Evolutionary conservation across 306 rosid genomes (phyloP), one percentile per base, ranked within the genome.

Genomic region (Vigna hirtella): DNA sequence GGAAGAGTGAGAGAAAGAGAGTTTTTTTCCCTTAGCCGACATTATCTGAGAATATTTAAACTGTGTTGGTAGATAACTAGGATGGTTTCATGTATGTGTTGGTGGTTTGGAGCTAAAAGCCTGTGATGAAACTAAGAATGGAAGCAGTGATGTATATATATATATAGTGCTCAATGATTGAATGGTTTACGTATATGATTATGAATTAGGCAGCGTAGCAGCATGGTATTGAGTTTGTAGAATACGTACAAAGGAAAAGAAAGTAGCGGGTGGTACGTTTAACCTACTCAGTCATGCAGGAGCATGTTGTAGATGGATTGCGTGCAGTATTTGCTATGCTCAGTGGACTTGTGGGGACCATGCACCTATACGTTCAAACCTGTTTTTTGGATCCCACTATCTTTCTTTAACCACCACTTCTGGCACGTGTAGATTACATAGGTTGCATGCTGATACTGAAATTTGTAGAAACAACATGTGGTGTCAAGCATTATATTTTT

Each of bases 331-430:
- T 82, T 77, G 75, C 11, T 20, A 20, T 64, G 48, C 4, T 76
- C 42, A 42, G 79, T 82, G 82, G 79, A 26, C 1, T n/a, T 10
- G 81, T 76, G 77, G 81, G 85, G 81, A 76, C 81, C 85, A 36
- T 53, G 51, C 50, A 36, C 64, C 51, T 2, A 43, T 43, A 51
- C 4, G 26, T 72, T 72, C 51, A 72, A 18, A 24, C 26, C 15
- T 52, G 7, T 59, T 17, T 8, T 0, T 4, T 38, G 18, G 34
- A 32, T n/a, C 2, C 3, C 64, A 71, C 64, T 18, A 71, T 53
- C 76, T 36, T 18, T 26, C 17, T 45, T 16, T 59, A 10, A 9
- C 4, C 13, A 5, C 56, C 78, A 73, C 65, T 73, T 1, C 16
- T 68, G 4, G 0, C 58, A 15, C 26, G 22, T 24, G 58, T 68